Base-by-base conservation (phyloP, 2,329 filamentous ascomycete species). In the Exophiala bonariae region DNA sequence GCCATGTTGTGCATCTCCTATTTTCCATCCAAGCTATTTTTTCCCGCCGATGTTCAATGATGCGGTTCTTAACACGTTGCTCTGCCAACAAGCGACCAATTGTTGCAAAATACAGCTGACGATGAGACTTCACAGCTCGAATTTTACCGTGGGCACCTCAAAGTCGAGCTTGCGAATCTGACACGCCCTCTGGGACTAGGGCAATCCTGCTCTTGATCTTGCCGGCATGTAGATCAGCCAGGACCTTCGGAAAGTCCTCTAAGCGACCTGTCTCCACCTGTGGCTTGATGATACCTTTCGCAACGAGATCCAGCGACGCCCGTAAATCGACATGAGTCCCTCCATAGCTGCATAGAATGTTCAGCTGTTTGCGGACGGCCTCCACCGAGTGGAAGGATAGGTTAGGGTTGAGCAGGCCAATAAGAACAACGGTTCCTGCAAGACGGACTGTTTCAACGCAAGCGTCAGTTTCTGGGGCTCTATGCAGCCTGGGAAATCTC, bases 201-300 rank as follows among this genome's bases (percentile, higher is more conserved):
- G 35, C 50, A 38, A 54, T 54, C 13, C 50, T 36, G 18, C 50
- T 45, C 39, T 47, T 47, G 13, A 54, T 44, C 34, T 47, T 54
- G 13, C 50, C 50, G 6, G 32, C 18, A 30, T 54, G 43, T 38
- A 54, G 33, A 14, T 54, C 47, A 5, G 43, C 43, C 39, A 54
- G 31, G 3, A 54, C 28, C 4, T 14, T 20, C 11, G 47, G 47
- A 16, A 54, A 47, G 18, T 54, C 47, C 4, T 31, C 36, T 26
- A 54, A 41, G 11, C 32, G 35, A 13, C 50, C 50, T 11, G 19
- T 47, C 14, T 22, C 40, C 8, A 54, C 47, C 22, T 54, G 50
- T 6, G 50, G 50, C n/a, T 14, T 36, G 22, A 54, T 33, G 16
- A 50, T 40, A 11, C 47, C 50, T 11, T 44, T 44, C 3, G 38